Evolutionary conservation across 2,329 filamentous ascomycete species (phyloP).

Genomic region (Paracoccidioides brasiliensis): DNA sequence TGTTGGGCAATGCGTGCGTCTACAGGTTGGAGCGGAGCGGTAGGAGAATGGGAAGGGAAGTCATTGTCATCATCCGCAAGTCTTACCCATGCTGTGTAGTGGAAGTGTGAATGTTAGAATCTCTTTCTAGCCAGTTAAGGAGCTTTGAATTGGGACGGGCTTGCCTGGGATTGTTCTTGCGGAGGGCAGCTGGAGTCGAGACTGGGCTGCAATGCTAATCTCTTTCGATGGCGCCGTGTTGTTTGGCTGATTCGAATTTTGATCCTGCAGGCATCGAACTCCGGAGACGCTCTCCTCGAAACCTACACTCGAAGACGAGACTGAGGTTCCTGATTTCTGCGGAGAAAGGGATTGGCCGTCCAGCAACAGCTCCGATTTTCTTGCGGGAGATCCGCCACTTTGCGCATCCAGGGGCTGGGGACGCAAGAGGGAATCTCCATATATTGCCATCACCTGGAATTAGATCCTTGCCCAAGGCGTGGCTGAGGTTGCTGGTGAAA

Average conservation of each 20-base stretch:
- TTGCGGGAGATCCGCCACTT: constrained; percentile 5
- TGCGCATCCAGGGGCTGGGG: constrained; percentile 2
- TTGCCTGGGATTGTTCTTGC: constrained; percentile 4
- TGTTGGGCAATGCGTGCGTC: constrained; percentile 10
- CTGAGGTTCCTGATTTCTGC: constrained; percentile 10
- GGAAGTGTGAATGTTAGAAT: background rate
- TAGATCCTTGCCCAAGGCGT: background rate
- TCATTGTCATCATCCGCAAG: constrained; percentile 1
- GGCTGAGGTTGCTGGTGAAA: background rate
- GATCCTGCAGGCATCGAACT: background rate
- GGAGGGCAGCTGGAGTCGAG: background rate
- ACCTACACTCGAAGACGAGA: constrained; percentile 7
- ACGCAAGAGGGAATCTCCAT: constrained; percentile 1
- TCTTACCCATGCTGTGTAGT: constrained; percentile 11
- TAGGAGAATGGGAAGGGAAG: background rate
- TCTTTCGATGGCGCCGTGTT: background rate
- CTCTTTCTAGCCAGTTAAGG: background rate
- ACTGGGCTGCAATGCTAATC: background rate
- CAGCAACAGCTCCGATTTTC: constrained; percentile 7
- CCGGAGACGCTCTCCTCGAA: constrained; percentile 6
- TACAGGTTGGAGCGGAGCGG: constrained; percentile 5
- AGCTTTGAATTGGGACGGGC: background rate
- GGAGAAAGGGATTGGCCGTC: constrained; percentile 7
- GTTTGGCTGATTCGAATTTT: background rate
- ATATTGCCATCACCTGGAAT: constrained; percentile 3